Evolutionary conservation across 495 filamentous ascomycete genomes (phyloP), one percentile per base, ranked within the genome.

Genomic region (Polyplosphaeria fusca): DNA sequence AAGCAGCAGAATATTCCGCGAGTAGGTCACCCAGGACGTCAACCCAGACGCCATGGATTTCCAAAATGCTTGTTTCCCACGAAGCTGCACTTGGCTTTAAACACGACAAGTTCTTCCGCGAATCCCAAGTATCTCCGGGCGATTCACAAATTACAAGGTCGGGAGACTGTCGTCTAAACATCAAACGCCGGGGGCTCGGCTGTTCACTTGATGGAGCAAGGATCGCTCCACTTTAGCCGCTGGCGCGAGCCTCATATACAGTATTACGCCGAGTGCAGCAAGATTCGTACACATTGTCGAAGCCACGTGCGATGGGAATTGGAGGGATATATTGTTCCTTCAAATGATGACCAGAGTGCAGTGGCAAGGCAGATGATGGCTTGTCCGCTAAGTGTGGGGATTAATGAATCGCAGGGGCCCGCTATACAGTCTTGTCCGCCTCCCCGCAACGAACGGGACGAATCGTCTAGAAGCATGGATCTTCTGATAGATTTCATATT

Each of bases 141-240:
- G n/a, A n/a, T 35, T n/a, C 30, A 35, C 30, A n/a, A 35, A 35
- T 35, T 35, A 35, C 30, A 46, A 46, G 14, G 20, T 12, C 43
- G 16, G 20, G 19, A 3, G 5, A 22, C 16, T 20, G 4, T 25
- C 11, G 14, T 40, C 19, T 49, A 38, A 53, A 53, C 45, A 53
- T 45, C n/a, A 28, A 19, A 32, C 20, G 14, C 26, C 22, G 22
- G 38, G 1, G 18, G 26, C 42, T 32, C 42, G 28, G 25, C 42
- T 27, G 41, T 47, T 39, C 52, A 55, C 52, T 28, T 46, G 42
- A 55, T 24, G 18, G 19, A 14, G 38, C 40, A 19, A 4, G 12
- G 28, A 16, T 47, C 27, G n/a, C 12, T 39, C 27, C 3, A 2
- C 30, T 45, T 55, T 55, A 55, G 52, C 52, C 52, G 52, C 18